These are phyloP conservation scores for Yamadazyma phyllophila DNA, from an alignment of 805 yeast species.

Conservation along the genomic window DNA sequence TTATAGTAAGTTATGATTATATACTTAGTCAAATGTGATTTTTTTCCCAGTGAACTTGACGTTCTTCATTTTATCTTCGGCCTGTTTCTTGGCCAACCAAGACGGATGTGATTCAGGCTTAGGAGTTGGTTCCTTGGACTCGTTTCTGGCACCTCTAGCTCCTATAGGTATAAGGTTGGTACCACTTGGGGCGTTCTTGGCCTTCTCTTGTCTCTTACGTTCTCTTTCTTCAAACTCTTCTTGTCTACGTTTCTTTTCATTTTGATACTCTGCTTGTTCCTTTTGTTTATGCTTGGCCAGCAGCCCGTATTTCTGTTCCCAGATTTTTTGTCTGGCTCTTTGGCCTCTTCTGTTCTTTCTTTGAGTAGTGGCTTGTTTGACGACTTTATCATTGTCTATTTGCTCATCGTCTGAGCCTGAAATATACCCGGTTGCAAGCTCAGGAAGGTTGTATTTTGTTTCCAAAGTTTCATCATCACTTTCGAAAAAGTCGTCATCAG, in stretches of 20 bases:
- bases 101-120: constrained; percentile 80
- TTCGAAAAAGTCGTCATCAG: constrained; percentile 41
- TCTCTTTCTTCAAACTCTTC: constrained; percentile 71
- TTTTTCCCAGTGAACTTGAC: constrained; percentile 83
- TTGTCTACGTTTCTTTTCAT: constrained; percentile 59
- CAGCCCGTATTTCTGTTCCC: constrained; percentile 88
- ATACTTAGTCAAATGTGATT: constrained; percentile 58
- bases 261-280: constrained; percentile 52
- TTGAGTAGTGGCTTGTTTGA: constrained; percentile 50
- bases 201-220: constrained; percentile 60
- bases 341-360: constrained; percentile 95
- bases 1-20: constrained; percentile 19
- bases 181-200: constrained; percentile 38
- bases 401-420: constrained; percentile 73
- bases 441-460: constrained; percentile 52
- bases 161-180: constrained; percentile 40
- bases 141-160: constrained; percentile 20
- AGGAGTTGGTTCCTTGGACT: constrained; percentile 11
- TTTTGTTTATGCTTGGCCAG: constrained; percentile 80
- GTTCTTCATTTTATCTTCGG: constrained; percentile 62
- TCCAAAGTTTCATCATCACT: constrained; percentile 17
- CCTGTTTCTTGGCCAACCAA: constrained; percentile 87
- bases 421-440: constrained; percentile 72
- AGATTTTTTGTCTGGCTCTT: constrained; percentile 92
- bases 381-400: constrained; percentile 45